Base-by-base conservation (phyloP, 2,329 filamentous ascomycete genomes). In the Ceratocystis ficicola region DNA sequence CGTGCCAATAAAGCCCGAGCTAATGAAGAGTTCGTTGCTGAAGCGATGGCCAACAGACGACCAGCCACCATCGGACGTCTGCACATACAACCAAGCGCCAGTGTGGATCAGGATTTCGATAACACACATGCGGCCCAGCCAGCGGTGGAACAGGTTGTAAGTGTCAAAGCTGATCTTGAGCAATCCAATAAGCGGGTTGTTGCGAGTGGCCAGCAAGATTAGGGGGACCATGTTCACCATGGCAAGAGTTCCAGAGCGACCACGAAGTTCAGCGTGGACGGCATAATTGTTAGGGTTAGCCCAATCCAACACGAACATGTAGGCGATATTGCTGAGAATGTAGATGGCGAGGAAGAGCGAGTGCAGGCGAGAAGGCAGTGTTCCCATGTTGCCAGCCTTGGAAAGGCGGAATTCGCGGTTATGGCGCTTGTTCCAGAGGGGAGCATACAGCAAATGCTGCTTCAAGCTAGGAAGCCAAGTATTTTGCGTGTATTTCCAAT, bases 101-200 rank as follows among this genome's bases (percentile, higher is more conserved):
- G 83, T 84, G 75, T 92, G 88, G 36, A 81, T 77, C 50, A 91
- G 70, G 8, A 85, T 80, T 73, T 93, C 87, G 15, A 89, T 75
- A 20, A 87, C 80, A 30, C 88, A 86, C 68, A 91, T 89, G 48
- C 88, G 84, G 70, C 88, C 88, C 69, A 90, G 82, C 88, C 88
- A 92, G 68, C 89, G 83, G 75, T 93, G 88, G 67, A 92, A 79
- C 68, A 93, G 76, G 76, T 92, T 93, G 79, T 89, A 91, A 0
- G 87, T 90, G 74, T 93, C 88, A 74, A 91, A 93, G 3, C 86
- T 89, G 69, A 92, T 85, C 68, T 85, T 84, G 64, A 89, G 79
- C 69, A 88, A 77, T 68, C 79, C 79, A 72, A 92, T 90, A 69
- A 93, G 78, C 25, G 87, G 87, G 75, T 92, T 92, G 77, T 91